These are phyloP conservation scores for Wickerhamomyces pijperi DNA, from an alignment of 805 yeast species.

Conservation along the genomic window DNA sequence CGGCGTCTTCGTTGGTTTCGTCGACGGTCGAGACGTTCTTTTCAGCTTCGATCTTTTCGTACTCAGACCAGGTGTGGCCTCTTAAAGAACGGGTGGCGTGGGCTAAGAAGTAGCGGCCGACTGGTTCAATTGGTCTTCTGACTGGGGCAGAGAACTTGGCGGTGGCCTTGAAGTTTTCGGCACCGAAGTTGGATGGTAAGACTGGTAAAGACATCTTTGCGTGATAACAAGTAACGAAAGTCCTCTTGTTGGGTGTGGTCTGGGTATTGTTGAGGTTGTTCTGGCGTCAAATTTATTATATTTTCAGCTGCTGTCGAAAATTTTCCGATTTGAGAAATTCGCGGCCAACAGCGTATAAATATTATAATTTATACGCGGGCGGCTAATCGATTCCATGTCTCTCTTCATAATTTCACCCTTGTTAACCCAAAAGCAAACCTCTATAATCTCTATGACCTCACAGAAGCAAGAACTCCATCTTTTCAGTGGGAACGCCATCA, in stretches of 20 bases:
- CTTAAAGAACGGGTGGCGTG: conserved; percentile 93
- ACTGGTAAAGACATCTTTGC: conserved; percentile 33
- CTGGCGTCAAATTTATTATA: too few species aligned
- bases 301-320: too few species aligned
- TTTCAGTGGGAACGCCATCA: conserved; percentile 38
- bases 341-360: too few species aligned
- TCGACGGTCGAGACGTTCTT: conserved; percentile 68
- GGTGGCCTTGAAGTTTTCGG: conserved; percentile 35
- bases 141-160: conserved; percentile 46
- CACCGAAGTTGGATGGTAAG: conserved; percentile 44
- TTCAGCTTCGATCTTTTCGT: conserved; percentile 86
- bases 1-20: conserved; percentile 36
- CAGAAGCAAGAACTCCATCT: conserved; percentile 52
- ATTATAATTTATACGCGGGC: too few species aligned
- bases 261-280: too few species aligned
- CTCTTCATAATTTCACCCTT: too few species aligned
- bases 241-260: too few species aligned
- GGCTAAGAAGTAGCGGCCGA: conserved; percentile 89
- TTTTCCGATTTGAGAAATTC: too few species aligned
- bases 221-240: too few species aligned
- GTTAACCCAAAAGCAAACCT: neutral
- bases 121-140: conserved; percentile 88
- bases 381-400: too few species aligned
- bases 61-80: conserved; percentile 98
- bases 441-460: conserved; percentile 10